Evolutionary conservation across 2,329 filamentous ascomycete genomes (phyloP).

Genomic region (Apiospora saccharicola): DNA sequence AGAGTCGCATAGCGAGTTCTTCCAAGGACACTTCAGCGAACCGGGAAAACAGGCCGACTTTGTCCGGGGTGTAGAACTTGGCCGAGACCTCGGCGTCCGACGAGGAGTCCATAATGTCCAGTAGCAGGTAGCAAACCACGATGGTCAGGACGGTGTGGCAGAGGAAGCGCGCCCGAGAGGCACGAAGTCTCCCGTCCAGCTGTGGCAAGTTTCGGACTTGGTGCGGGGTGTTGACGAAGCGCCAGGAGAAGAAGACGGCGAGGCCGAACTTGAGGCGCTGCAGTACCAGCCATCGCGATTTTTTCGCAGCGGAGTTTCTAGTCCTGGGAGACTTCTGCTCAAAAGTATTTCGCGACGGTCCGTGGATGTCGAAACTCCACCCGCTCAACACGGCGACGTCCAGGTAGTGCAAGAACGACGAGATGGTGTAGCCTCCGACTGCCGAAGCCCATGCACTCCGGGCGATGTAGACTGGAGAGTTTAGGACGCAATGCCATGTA

Average conservation of each 20-base stretch:
- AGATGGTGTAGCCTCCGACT: too few species aligned
- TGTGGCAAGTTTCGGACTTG: conserved; percentile 21
- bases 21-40: background rate
- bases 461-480: too few species aligned
- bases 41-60: conserved; percentile 26
- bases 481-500: too few species aligned
- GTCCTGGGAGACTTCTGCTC: too few species aligned
- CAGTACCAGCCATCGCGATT: background rate
- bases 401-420: too few species aligned
- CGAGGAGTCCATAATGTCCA: conserved; percentile 26
- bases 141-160: conserved; percentile 23
- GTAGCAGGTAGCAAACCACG: conserved; percentile 25
- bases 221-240: conserved; percentile 29
- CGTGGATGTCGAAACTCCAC: too few species aligned
- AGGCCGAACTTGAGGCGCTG: conserved; percentile 28
- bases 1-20: too few species aligned
- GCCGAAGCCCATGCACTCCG: too few species aligned
- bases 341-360: too few species aligned
- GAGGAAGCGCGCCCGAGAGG: background rate
- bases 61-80: conserved; percentile 26
- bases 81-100: conserved; percentile 20
- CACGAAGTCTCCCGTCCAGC: background rate
- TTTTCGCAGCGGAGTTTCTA: too few species aligned
- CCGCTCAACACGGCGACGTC: too few species aligned
- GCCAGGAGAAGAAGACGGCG: conserved; percentile 29